Evolutionary conservation across 192 early-diverging fungal genomes (phyloP), one percentile per base, ranked within the genome.

Genomic region (Entomortierella beljakovae): DNA sequence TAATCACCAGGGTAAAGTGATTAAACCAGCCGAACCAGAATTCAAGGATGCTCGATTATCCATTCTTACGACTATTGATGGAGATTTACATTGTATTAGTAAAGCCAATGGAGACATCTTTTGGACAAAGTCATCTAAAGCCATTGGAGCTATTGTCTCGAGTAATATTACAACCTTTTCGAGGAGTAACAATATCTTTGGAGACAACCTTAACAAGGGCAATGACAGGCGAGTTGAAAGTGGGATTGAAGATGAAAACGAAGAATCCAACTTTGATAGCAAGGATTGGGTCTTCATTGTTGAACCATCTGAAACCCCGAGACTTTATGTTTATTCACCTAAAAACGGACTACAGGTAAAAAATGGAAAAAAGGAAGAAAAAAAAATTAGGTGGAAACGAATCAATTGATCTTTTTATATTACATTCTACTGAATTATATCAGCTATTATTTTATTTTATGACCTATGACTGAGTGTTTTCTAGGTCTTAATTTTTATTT

Each of bases 11-110:
- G 68, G 68, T 0, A 35, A 58, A 1, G 25, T 55, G 34, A 70
- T 70, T 25, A 33, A 32, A 35, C 50, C 57, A 1, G 20, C 9
- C 8, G 25, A 11, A 57, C 61, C 52, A 18, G 71, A 80, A 0
- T 72, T 71, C 49, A 15, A 29, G 1, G 18, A 43, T 1, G 70
- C 80, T 18, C 54, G 65, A 9, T 37, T 93, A 13, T 64, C 93
- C 9, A 64, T 95, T 9, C 86, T 94, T 26, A 84, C 90, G 7
- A 94, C 94, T 0, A 57, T 95, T 26, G 94, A 95, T 81, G 94
- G 94, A 16, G 64, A 81, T 22, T 70, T 95, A 53, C 90, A 93
- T 53, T 91, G 88, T 52, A 84, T 95, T 20, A 66, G 89, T 43
- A 72, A 74, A 5, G 57, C 70, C 3, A 86, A 85, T 20, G 89